Base-by-base conservation (phyloP, 306 rosid genomes). In the cucumber (Cucumis sativus) region DNA sequence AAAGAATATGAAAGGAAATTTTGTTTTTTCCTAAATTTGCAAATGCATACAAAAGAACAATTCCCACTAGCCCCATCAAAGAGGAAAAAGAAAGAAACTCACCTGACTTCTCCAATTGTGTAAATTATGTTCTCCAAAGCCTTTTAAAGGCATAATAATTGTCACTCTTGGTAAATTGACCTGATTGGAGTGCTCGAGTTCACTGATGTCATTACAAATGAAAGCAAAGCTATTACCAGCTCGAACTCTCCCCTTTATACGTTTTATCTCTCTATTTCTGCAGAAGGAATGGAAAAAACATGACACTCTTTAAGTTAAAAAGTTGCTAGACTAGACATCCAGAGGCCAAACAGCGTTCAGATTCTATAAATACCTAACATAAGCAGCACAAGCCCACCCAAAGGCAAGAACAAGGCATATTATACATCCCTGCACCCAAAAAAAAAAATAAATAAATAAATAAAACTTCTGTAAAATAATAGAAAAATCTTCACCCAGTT, bases 101-200 rank as follows among this genome's bases (percentile, higher is more conserved):
- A 92, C 99, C 97, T 95, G 99, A 82, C 89, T 91, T 82, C 87
- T 91, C 99, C 99, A 96, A 41, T 96, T 96, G 79, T 89, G 97
- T 70, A 92, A 86, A 83, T 96, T 96, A 87, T 96, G 99, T 83
- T 96, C 99, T 74, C 99, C 99, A 87, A 89, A 96, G 20, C 99
- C 99, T 82, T 96, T 96, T 72, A 96, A 83, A 47, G 99, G 99
- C 99, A 96, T 92, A 62, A 92, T 85, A 79, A 92, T 81, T 16
- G 99, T 68, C 51, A 96, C 96, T 81, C 90, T 87, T 15, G 97
- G 98, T 77, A 91, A 85, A 79, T 86, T 88, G 84, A 85, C 84
- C 81, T 96, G 99, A 82, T 84, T 84, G 63, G 88, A 83, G 83
- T 96, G 99, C 82, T 96, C 98, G 43, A 96, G 99, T 80, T 92